Conservation (phyloP, 2,329 filamentous ascomycete species). For the Apiospora aurea region DNA sequence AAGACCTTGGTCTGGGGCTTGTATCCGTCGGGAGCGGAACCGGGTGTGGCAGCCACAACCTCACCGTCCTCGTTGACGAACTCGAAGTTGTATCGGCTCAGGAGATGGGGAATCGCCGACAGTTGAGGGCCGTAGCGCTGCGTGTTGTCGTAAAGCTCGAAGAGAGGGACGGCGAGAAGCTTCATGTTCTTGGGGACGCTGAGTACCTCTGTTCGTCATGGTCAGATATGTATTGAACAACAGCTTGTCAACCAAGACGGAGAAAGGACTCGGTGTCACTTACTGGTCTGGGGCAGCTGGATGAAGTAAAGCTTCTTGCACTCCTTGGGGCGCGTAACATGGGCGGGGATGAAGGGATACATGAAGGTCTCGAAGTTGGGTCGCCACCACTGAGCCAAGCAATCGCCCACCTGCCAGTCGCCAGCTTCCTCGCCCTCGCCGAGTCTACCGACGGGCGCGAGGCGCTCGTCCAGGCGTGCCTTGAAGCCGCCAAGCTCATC, state of each 20-base stretch:
- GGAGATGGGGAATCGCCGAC: constrained; percentile 91
- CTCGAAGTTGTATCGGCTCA: constrained; percentile 96
- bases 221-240: background rate
- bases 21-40: constrained; percentile 67
- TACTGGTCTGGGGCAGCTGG: constrained; percentile 90
- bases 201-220: constrained; percentile 73
- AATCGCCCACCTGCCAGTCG: constrained; percentile 95
- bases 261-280: constrained; percentile 39
- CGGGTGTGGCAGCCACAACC: constrained; percentile 84
- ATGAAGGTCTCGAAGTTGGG: constrained; percentile 99
- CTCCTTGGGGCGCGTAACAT: constrained; percentile 96
- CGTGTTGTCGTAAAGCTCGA: constrained; percentile 98
- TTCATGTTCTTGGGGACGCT: constrained; percentile 99
- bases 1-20: constrained; percentile 71
- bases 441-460: constrained; percentile 88
- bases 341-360: constrained; percentile 97
- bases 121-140: constrained; percentile 94
- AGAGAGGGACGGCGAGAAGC: constrained; percentile 92
- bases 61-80: constrained; percentile 94
- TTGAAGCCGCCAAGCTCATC: constrained; percentile 98
- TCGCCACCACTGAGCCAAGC: constrained; percentile 96
- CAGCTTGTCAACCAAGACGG: background rate
- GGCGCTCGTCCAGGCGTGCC: constrained; percentile 85
- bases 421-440: constrained; percentile 84
- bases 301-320: constrained; percentile 99